A percentile compares a stretch with the other conserved stretches of the same genome.
Conservation (phyloP, 371 early-diverging fungal species). For the Quaeritorhiza haematococci region DNA sequence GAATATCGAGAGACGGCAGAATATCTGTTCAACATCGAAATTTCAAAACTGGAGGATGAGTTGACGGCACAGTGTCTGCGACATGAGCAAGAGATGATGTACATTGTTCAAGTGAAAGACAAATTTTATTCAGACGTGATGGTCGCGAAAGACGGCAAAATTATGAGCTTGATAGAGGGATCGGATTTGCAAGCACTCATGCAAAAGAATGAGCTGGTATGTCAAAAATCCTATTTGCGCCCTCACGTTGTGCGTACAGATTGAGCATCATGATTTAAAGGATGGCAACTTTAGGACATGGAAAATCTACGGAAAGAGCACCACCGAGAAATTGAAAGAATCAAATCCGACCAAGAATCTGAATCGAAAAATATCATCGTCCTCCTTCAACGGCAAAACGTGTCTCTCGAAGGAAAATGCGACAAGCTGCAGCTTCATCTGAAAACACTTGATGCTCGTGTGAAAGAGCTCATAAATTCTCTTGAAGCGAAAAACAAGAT, state of each 20-base stretch:
- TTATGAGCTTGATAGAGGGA: constrained; percentile 54
- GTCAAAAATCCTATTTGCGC: not conserved
- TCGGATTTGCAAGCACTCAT: constrained; percentile 47
- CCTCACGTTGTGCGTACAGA: constrained; percentile 9
- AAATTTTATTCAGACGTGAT: constrained; percentile 57
- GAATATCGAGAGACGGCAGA: constrained; percentile 47
- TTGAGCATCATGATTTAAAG: not conserved
- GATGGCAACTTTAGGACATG: no score
- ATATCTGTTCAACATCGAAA: constrained; percentile 46
- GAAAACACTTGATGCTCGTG: constrained; percentile 42
- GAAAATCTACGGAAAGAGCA: constrained; percentile 52
- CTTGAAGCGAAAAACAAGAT: constrained; percentile 45
- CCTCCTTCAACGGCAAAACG: constrained; percentile 48
- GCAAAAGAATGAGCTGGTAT: constrained; percentile 53
- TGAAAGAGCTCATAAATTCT: constrained; percentile 39
- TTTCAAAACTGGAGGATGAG: constrained; percentile 50
- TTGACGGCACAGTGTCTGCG: constrained; percentile 36
- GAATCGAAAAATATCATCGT: constrained; percentile 45
- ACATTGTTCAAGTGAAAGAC: constrained; percentile 55
- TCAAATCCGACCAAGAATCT: constrained; percentile 51
- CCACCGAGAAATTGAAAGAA: constrained; percentile 45
- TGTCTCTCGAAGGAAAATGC: constrained; percentile 45
- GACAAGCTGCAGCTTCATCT: constrained; percentile 49
- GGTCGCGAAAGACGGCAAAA: constrained; percentile 57
- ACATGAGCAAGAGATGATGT: constrained; percentile 54